These are phyloP conservation scores for Sordariomycetes sp. DNA, from an alignment of 2,329 filamentous ascomycete genomes.

Conservation along the genomic window DNA sequence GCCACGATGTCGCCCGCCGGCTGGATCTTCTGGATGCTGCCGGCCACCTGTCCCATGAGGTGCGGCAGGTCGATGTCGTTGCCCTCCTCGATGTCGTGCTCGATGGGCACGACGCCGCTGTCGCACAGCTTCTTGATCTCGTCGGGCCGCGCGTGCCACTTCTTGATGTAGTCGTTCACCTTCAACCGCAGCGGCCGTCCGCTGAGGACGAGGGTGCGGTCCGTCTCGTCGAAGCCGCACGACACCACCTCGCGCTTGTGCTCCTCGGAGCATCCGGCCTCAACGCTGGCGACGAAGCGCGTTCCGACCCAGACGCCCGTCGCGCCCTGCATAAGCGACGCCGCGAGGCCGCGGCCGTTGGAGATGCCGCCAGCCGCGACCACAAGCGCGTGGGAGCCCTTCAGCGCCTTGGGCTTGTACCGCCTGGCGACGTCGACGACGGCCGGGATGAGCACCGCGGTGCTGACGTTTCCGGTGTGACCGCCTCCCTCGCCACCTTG, in stretches of 20 bases:
- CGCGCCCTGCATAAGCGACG: conserved; percentile 79
- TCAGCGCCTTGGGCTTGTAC: conserved; percentile 62
- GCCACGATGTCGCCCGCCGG: conserved; percentile 78
- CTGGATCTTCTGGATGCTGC: conserved; percentile 65
- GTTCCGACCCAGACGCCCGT: conserved; percentile 91
- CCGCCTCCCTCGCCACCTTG: conserved; percentile 92
- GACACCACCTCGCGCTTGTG: conserved; percentile 79
- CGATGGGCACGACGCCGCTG: conserved; percentile 69
- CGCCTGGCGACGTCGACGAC: conserved; percentile 73
- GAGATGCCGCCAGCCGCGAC: conserved; percentile 84
- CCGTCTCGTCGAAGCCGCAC: conserved; percentile 72
- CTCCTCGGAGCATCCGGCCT: conserved; percentile 70
- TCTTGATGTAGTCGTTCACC: conserved; percentile 73
- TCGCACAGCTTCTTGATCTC: conserved; percentile 70
- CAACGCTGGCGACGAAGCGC: conserved; percentile 73
- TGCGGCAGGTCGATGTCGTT: conserved; percentile 80
- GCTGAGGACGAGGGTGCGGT: conserved; percentile 72
- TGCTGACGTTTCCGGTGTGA: conserved; percentile 82
- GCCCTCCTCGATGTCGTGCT: conserved; percentile 73
- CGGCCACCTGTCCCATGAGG: conserved; percentile 90
- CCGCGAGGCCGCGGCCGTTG: conserved; percentile 73
- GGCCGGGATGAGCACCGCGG: conserved; percentile 76
- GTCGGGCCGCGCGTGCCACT: conserved; percentile 69
- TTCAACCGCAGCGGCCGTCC: conserved; percentile 74
- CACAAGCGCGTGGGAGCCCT: conserved; percentile 64